Percentiles rank a stretch among this genome's conserved stretches.
phyloP scores from a whole-genome alignment of 2,329 filamentous ascomycete genomes.

The Chrysosporium keratinophilum region DNA sequence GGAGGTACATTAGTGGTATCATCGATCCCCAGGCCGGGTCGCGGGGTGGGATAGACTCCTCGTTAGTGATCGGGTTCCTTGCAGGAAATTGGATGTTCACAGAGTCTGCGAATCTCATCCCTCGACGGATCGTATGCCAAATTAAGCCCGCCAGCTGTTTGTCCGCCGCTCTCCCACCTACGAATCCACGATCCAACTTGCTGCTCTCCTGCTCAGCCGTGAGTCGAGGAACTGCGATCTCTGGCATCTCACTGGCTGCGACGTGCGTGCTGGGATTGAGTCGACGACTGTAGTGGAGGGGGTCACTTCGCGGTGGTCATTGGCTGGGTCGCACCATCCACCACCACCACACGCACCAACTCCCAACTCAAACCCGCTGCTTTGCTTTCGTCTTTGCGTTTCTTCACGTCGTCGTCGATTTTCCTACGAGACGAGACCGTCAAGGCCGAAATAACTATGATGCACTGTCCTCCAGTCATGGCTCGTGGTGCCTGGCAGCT shows the following conservation, averaged over 20 bases:
- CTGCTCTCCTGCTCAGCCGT: conserved; percentile 11
- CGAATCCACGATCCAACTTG: background rate
- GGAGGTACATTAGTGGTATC: too few relatives aligned
- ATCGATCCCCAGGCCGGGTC: background rate
- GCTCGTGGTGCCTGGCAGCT: conserved; percentile 12
- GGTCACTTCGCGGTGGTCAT: background rate
- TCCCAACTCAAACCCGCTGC: background rate
- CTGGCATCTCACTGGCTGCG: conserved; percentile 12
- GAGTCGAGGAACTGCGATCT: conserved; percentile 3
- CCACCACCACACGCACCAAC: background rate
- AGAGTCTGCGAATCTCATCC: conserved; percentile 7
- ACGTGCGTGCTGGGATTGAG: conserved; percentile 3
- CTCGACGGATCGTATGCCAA: background rate
- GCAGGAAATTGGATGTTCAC: conserved; percentile 12
- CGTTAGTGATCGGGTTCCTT: conserved; percentile 14
- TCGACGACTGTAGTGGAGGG: background rate
- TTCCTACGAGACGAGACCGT: background rate
- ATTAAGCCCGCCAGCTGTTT: background rate
- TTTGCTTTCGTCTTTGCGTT: background rate
- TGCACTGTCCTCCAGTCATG: conserved; percentile 6
- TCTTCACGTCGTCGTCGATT: conserved; percentile 3
- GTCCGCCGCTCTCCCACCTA: background rate
- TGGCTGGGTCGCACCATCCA: background rate
- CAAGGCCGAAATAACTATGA: conserved; percentile 4
- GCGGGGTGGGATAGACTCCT: too few relatives aligned